These are phyloP conservation scores for Truncatella angustata DNA, from an alignment of 2,329 filamentous ascomycete species.

Conservation along the genomic window DNA sequence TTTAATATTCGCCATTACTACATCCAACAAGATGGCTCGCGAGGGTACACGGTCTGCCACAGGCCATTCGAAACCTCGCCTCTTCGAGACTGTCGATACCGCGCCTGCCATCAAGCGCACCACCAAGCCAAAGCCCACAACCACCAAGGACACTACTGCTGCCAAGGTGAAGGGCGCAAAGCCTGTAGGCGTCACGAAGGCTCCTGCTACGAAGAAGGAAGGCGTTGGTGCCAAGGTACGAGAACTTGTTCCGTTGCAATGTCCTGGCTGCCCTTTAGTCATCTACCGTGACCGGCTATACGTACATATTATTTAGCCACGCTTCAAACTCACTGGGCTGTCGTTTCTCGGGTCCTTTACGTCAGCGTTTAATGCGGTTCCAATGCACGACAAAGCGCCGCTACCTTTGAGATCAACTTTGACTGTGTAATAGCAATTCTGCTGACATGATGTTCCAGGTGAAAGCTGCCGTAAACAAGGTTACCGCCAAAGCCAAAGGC, in stretches of 20 bases:
- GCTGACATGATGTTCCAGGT: slow-evolving; percentile 17
- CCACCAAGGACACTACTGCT: slow-evolving; percentile 13
- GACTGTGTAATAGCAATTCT: neutral
- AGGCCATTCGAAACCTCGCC: slow-evolving; percentile 51
- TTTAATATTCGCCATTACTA: neutral
- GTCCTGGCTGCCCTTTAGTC: neutral
- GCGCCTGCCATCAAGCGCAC: slow-evolving; percentile 43
- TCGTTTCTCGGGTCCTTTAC: no score
- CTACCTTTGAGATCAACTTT: neutral
- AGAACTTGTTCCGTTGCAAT: neutral
- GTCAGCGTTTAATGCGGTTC: no score
- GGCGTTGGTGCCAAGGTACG: slow-evolving; percentile 28
- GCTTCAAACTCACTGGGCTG: no score
- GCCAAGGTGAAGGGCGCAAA: slow-evolving; percentile 24
- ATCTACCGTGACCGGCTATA: neutral
- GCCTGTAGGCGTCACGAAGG: slow-evolving; percentile 30
- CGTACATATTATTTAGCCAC: neutral
- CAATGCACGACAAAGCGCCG: neutral
- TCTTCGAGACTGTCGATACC: slow-evolving; percentile 49
- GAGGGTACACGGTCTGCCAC: slow-evolving; percentile 52
- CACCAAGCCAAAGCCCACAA: slow-evolving; percentile 27
- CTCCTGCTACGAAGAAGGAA: slow-evolving; percentile 29
- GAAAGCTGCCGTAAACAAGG: slow-evolving; percentile 28
- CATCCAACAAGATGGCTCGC: slow-evolving; percentile 39
- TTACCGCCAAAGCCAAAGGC: slow-evolving; percentile 23